Evolutionary conservation across 164 flowering plant genomes (phyloP).

Genomic region (Aristolochia fimbriata): DNA sequence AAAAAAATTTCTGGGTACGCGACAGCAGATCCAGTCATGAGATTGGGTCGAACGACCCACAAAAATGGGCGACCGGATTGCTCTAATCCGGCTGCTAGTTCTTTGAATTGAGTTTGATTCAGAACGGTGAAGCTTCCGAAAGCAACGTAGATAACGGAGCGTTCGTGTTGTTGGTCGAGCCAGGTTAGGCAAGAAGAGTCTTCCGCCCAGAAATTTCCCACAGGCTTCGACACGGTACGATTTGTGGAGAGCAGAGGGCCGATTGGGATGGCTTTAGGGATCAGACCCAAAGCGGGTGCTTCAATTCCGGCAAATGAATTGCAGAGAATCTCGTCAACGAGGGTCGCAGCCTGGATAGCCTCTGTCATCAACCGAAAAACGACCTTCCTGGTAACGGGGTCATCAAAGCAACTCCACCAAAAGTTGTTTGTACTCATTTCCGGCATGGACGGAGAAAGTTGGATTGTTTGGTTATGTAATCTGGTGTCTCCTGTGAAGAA

Average conservation of each 20-base stretch:
- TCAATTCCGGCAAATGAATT: constrained; percentile 13
- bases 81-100: constrained; percentile 45
- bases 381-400: constrained; percentile 1
- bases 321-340: constrained; percentile 8
- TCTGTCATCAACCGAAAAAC: neutral
- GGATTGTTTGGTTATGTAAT: constrained; percentile 18
- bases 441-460: constrained; percentile 21
- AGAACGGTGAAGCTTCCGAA: constrained; percentile 25
- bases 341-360: neutral
- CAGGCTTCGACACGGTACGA: neutral
- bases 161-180: constrained; percentile 6
- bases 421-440: constrained; percentile 8
- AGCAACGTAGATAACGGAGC: constrained; percentile 15
- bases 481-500: too few species aligned
- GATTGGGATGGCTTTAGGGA: constrained; percentile 5
- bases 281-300: neutral
- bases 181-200: constrained; percentile 7
- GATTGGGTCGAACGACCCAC: constrained; percentile 41
- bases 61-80: constrained; percentile 28
- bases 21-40: constrained; percentile 7
- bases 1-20: constrained; percentile 27
- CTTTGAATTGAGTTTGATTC: constrained; percentile 24
- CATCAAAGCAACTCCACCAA: constrained; percentile 7
- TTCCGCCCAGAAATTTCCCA: constrained; percentile 7
- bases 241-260: constrained; percentile 8